These are phyloP conservation scores for Cyberlindnera petersonii DNA, from an alignment of 805 yeast genomes.

Conservation along the genomic window DNA sequence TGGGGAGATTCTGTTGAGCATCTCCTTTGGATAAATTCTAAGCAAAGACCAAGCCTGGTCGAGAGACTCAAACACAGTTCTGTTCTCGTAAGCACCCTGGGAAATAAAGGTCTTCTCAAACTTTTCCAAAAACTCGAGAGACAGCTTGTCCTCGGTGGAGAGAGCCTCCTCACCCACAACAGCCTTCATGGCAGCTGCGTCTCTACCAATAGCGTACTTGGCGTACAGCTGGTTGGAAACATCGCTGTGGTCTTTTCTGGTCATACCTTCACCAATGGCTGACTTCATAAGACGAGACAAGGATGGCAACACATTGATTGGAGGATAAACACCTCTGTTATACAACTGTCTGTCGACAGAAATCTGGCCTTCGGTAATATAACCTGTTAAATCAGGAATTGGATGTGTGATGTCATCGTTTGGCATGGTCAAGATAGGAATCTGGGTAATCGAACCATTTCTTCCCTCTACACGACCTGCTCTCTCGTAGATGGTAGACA, in stretches of 20 bases:
- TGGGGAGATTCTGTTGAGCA: conserved; percentile 97
- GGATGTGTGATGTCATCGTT: conserved; percentile 99
- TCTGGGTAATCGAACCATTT: conserved; percentile 98
- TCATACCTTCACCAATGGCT: conserved; percentile 99
- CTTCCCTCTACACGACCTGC: conserved; percentile 99
- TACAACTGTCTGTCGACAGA: conserved; percentile 93
- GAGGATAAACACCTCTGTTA: conserved; percentile 98
- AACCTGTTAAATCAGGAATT: conserved; percentile 99
- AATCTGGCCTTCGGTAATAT: conserved; percentile 98
- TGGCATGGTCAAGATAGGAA: conserved; percentile 99
- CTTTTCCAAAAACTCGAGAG: conserved; percentile 95
- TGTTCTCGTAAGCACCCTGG: conserved; percentile 96
- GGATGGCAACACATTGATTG: conserved; percentile 96
- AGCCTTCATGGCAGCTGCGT: conserved; percentile 99
- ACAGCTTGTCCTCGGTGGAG: conserved; percentile 94
- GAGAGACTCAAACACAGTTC: conserved; percentile 90
- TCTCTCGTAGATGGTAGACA: conserved; percentile 97
- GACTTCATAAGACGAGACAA: conserved; percentile 97
- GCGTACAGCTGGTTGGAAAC: conserved; percentile 98
- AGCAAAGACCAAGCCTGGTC: conserved; percentile 98
- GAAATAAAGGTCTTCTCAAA: conserved; percentile 92
- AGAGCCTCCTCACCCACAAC: conserved; percentile 99
- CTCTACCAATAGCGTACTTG: conserved; percentile 98
- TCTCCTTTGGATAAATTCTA: conserved; percentile 98
- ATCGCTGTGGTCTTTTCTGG: conserved; percentile 99